Percentiles rank a stretch among this genome's conserved stretches.
Conservation (phyloP, 768 basidiomycete genomes). For the Kwoniella dejecticola region DNA sequence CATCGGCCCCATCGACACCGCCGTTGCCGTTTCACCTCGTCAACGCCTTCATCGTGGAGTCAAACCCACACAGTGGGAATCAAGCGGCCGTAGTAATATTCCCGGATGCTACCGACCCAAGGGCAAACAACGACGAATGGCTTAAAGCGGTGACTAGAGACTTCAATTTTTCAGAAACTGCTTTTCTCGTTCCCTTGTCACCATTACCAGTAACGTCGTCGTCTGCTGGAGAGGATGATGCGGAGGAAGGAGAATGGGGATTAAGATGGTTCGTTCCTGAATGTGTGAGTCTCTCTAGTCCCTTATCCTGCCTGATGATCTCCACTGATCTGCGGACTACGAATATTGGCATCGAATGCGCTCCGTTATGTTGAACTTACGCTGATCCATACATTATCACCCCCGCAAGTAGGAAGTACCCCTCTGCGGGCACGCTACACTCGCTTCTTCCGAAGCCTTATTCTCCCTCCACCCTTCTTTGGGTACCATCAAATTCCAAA, state of each 20-base stretch:
- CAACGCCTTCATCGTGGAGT: conserved; percentile 36
- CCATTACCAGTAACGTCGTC: too few species aligned
- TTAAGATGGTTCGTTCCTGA: conserved; percentile 41
- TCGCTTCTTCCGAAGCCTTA: conserved; percentile 28
- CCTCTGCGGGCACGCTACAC: conserved; percentile 42
- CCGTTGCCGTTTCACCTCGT: conserved; percentile 26
- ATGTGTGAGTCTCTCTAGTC: conserved; percentile 25
- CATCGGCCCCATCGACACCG: too few species aligned
- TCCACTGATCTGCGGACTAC: too few species aligned
- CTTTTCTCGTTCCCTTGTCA: conserved; percentile 28
- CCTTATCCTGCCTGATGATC: too few species aligned
- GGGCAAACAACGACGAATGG: conserved; percentile 23
- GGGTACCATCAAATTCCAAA: conserved; percentile 16
- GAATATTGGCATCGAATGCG: not conserved
- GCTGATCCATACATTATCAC: too few species aligned
- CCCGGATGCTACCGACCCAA: not conserved
- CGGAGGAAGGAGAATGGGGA: conserved; percentile 22
- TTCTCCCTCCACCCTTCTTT: conserved; percentile 28
- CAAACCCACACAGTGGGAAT: conserved; percentile 31
- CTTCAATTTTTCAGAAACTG: conserved; percentile 41
- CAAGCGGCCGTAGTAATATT: conserved; percentile 43
- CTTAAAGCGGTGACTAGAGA: conserved; percentile 27
- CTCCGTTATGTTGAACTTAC: too few species aligned
- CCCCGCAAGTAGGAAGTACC: conserved; percentile 38
- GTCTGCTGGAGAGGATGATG: too few species aligned